A percentile compares a stretch with the other conserved stretches of the same genome.
These are phyloP conservation scores for Papilionanthe hybrid DNA, from an alignment of 116 monocot genomes.

Conservation along the genomic window DNA sequence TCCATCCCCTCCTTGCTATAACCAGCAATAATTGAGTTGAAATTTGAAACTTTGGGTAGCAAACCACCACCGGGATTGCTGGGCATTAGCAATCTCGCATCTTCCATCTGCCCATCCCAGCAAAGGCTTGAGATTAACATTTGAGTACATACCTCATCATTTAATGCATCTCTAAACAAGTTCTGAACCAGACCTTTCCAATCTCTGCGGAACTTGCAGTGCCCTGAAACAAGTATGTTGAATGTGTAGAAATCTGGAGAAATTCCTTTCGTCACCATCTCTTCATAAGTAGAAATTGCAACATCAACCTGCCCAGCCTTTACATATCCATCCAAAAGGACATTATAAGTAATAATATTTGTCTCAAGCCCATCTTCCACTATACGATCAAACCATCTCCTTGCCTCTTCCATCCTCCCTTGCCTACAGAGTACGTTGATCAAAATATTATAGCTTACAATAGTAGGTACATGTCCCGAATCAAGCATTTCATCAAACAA, in stretches of 20 bases:
- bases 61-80: constrained; percentile 27
- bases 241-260: constrained; percentile 81
- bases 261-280: constrained; percentile 59
- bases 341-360: constrained; percentile 71
- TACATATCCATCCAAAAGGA: constrained; percentile 69
- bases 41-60: constrained; percentile 31
- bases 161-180: constrained; percentile 33
- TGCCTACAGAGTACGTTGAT: constrained; percentile 50
- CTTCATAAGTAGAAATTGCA: constrained; percentile 37
- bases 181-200: constrained; percentile 6
- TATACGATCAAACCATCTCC: constrained; percentile 51
- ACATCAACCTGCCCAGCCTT: constrained; percentile 65
- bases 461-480: constrained; percentile 27
- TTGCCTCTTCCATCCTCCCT: constrained; percentile 72
- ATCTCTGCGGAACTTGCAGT: constrained; percentile 46
- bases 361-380: constrained; percentile 23
- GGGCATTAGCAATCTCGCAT: constrained; percentile 45
- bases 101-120: constrained; percentile 58
- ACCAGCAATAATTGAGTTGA: constrained; percentile 68
- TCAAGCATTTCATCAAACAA: constrained; percentile 48
- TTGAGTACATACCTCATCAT: constrained; percentile 32
- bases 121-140: constrained; percentile 56
- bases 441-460: constrained; percentile 68
- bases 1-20: constrained; percentile 61
- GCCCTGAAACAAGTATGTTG: constrained; percentile 68